Conservation (phyloP, 768 basidiomycete species). For the Phlebiopsis flavidoalba region DNA sequence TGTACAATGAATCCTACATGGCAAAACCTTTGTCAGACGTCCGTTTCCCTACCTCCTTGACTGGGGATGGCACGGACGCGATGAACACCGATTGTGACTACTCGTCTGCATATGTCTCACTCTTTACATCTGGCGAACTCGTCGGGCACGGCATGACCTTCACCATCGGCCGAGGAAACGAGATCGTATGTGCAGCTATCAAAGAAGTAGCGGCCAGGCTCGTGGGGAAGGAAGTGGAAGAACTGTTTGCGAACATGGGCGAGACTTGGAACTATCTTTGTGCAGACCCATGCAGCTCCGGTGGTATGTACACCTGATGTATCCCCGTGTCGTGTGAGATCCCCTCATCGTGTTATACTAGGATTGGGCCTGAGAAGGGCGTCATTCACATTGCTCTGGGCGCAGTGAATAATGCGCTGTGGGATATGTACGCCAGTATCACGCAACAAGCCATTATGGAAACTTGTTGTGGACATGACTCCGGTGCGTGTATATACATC, state of each 20-base stretch:
- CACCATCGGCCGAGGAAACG: slow-evolving; percentile 92
- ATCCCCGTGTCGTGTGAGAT: background rate
- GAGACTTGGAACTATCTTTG: slow-evolving; percentile 84
- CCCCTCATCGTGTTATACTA: slow-evolving; percentile 19
- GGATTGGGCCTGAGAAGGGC: slow-evolving; percentile 94
- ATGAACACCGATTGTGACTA: slow-evolving; percentile 98
- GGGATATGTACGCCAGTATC: slow-evolving; percentile 90
- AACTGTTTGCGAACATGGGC: slow-evolving; percentile 87
- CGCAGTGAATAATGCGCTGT: slow-evolving; percentile 88
- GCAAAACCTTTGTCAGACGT: slow-evolving; percentile 50
- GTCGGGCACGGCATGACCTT: slow-evolving; percentile 94
- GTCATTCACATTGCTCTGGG: slow-evolving; percentile 89
- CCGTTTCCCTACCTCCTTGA: slow-evolving; percentile 86
- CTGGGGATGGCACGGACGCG: slow-evolving; percentile 91
- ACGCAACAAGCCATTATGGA: slow-evolving; percentile 87
- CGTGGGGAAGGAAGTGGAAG: slow-evolving; percentile 75
- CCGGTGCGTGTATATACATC: slow-evolving; percentile 37
- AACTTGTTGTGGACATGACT: slow-evolving; percentile 87
- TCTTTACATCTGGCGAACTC: slow-evolving; percentile 66
- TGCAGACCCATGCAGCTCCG: slow-evolving; percentile 86
- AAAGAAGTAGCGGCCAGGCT: slow-evolving; percentile 75
- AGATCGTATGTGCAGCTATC: slow-evolving; percentile 87
- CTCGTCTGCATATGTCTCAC: slow-evolving; percentile 84
- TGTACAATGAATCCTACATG: too few relatives aligned
- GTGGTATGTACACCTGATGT: slow-evolving; percentile 62